Percentiles rank a stretch among this genome's conserved stretches.
phyloP scores from a whole-genome alignment of 2,329 filamentous ascomycete species.

The Pseudocercospora fijiensis region DNA sequence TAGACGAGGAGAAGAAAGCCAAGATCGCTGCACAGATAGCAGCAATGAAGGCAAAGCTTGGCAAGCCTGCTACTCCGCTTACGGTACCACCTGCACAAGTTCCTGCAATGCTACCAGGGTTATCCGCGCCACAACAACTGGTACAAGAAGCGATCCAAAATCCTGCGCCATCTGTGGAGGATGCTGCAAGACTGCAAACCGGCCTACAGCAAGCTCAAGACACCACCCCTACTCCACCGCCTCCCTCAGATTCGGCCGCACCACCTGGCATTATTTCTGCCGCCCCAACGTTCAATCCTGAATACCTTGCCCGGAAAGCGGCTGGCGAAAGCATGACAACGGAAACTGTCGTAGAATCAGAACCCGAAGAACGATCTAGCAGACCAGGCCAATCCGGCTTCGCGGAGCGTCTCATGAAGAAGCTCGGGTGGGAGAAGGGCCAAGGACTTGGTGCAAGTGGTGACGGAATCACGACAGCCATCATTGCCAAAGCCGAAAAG shows the following conservation, averaged over 20 bases:
- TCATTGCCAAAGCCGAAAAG: conserved; percentile 83
- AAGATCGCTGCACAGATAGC: conserved; percentile 30
- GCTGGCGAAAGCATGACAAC: conserved; percentile 23
- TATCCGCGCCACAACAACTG: background rate
- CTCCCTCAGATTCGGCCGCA: conserved; percentile 19
- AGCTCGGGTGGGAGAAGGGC: conserved; percentile 91
- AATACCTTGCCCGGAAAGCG: conserved; percentile 20
- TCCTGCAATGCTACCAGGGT: conserved; percentile 17
- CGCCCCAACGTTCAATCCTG: conserved; percentile 23
- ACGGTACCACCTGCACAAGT: conserved; percentile 8
- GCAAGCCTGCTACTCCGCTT: conserved; percentile 14
- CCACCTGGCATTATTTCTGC: conserved; percentile 14
- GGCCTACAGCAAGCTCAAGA: background rate
- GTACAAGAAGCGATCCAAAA: background rate
- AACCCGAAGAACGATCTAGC: conserved; percentile 52
- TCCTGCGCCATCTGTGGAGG: background rate
- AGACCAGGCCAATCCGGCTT: conserved; percentile 81
- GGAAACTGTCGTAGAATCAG: conserved; percentile 48
- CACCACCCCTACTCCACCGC: conserved; percentile 13
- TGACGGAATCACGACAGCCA: conserved; percentile 78
- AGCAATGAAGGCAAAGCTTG: conserved; percentile 29
- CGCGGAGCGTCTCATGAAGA: conserved; percentile 82
- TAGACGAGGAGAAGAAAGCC: conserved; percentile 23
- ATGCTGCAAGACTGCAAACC: conserved; percentile 1
- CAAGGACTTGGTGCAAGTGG: conserved; percentile 79